Percentiles rank a stretch among this genome's conserved stretches.
Evolutionary conservation across 768 basidiomycete species (phyloP).

Genomic region (Candolleomyces aberdarensis): DNA sequence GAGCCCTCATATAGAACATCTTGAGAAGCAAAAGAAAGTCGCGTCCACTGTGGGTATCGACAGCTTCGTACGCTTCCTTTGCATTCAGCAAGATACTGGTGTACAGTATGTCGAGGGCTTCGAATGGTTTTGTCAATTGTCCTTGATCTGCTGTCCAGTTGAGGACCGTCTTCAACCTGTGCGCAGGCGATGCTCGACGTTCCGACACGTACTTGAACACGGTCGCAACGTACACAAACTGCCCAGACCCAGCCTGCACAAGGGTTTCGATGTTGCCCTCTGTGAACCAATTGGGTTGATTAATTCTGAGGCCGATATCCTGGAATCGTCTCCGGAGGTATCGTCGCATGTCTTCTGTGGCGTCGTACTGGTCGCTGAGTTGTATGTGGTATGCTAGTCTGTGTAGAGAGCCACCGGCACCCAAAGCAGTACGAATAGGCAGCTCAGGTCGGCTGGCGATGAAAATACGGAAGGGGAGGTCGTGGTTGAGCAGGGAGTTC

Average conservation of each 20-base stretch:
- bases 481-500: not conserved
- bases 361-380: not conserved
- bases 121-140: not conserved
- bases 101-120: not conserved
- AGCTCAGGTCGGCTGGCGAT: slow-evolving; percentile 5
- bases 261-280: not conserved
- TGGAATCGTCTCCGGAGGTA: not conserved
- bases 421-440: not conserved
- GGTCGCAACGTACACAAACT: slow-evolving; percentile 6
- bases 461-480: not conserved
- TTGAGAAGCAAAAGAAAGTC: not conserved
- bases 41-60: not conserved
- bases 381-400: not conserved
- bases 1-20: too few relatives aligned
- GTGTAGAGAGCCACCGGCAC: not conserved
- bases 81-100: not conserved
- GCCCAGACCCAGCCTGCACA: not conserved
- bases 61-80: not conserved
- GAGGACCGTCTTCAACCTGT: not conserved
- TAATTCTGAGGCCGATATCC: not conserved
- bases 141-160: not conserved
- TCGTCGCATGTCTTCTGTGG: not conserved
- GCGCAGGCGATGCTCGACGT: not conserved
- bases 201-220: not conserved
- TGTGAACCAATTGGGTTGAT: not conserved